Percentiles rank a stretch among this genome's conserved stretches.
These are phyloP conservation scores for Colletotrichum godetiae DNA, from an alignment of 2,329 filamentous ascomycete species.

Conservation along the genomic window DNA sequence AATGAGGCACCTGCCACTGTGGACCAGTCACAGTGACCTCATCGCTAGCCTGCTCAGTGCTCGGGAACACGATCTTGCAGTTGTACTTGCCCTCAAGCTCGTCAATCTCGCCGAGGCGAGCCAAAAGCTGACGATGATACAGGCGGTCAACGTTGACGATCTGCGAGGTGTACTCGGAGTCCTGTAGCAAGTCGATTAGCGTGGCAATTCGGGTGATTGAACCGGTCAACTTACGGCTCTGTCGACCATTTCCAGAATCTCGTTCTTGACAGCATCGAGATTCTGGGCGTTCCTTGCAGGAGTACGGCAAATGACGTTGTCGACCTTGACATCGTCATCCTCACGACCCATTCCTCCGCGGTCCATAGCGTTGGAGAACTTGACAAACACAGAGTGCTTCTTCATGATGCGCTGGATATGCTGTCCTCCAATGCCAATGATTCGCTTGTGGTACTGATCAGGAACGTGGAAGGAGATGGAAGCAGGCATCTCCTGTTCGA, in stretches of 20 bases:
- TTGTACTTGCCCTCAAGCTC: slow-evolving; percentile 99
- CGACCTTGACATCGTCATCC: slow-evolving; percentile 97
- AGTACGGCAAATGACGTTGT: slow-evolving; percentile 98
- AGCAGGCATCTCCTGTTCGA: slow-evolving; percentile 99
- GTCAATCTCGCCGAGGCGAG: slow-evolving; percentile 89
- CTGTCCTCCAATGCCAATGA: slow-evolving; percentile 97
- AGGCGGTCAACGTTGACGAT: slow-evolving; percentile 93
- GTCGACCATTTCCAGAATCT: slow-evolving; percentile 99
- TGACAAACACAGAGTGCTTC: slow-evolving; percentile 99
- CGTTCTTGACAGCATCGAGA: slow-evolving; percentile 95
- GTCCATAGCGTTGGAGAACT: slow-evolving; percentile 99
- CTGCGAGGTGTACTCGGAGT: slow-evolving; percentile 96
- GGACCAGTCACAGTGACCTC: slow-evolving; percentile 95
- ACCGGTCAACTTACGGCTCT: slow-evolving; percentile 73
- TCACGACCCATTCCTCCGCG: slow-evolving; percentile 91
- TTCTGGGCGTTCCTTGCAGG: slow-evolving; percentile 97
- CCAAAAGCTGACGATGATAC: slow-evolving; percentile 93
- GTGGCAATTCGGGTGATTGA: not conserved
- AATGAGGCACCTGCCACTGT: slow-evolving; percentile 97
- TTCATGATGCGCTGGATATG: slow-evolving; percentile 99
- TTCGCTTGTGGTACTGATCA: slow-evolving; percentile 99
- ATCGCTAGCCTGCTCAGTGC: slow-evolving; percentile 96
- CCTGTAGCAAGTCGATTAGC: slow-evolving; percentile 57
- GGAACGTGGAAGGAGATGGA: slow-evolving; percentile 99
- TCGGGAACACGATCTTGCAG: slow-evolving; percentile 98